Conservation (phyloP, 1,284 basidiomycete species). For the Vanrija sp. region DNA sequence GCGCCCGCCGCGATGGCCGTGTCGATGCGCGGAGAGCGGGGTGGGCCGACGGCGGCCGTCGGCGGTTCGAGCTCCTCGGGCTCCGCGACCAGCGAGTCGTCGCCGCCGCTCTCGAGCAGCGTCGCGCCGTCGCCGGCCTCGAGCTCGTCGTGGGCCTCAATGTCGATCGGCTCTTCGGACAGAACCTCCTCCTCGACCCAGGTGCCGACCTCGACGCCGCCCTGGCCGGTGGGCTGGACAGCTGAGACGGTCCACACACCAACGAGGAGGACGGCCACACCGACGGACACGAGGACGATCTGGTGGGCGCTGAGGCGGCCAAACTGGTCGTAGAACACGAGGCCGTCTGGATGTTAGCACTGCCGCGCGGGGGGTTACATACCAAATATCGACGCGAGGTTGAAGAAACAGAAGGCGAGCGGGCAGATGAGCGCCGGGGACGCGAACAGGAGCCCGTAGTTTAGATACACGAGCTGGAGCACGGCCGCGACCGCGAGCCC, state of each 20-base stretch:
- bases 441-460: slow-evolving; percentile 78
- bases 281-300: slow-evolving; percentile 69
- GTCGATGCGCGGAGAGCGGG: slow-evolving; percentile 7
- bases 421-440: slow-evolving; percentile 89
- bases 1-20: background rate
- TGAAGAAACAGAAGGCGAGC: slow-evolving; percentile 94
- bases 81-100: slow-evolving; percentile 5
- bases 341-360: slow-evolving; percentile 52
- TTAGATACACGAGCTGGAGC: slow-evolving; percentile 77
- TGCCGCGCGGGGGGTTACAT: slow-evolving; percentile 10
- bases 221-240: slow-evolving; percentile 42
- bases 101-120: slow-evolving; percentile 13
- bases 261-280: slow-evolving; percentile 72
- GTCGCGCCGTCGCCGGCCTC: slow-evolving; percentile 24
- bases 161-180: slow-evolving; percentile 17
- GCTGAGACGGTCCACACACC: slow-evolving; percentile 82
- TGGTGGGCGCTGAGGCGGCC: slow-evolving; percentile 65
- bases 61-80: slow-evolving; percentile 1
- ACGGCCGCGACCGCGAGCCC: slow-evolving; percentile 38
- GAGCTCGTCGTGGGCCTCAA: slow-evolving; percentile 19
- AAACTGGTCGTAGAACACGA: slow-evolving; percentile 90
- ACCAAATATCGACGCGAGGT: slow-evolving; percentile 77
- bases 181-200: slow-evolving; percentile 41
- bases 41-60: background rate
- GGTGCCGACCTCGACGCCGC: slow-evolving; percentile 48